A percentile compares a stretch with the other conserved stretches of the same genome.
Evolutionary conservation across 257 asterid genomes (phyloP).

Genomic region (Echium plantagineum): DNA sequence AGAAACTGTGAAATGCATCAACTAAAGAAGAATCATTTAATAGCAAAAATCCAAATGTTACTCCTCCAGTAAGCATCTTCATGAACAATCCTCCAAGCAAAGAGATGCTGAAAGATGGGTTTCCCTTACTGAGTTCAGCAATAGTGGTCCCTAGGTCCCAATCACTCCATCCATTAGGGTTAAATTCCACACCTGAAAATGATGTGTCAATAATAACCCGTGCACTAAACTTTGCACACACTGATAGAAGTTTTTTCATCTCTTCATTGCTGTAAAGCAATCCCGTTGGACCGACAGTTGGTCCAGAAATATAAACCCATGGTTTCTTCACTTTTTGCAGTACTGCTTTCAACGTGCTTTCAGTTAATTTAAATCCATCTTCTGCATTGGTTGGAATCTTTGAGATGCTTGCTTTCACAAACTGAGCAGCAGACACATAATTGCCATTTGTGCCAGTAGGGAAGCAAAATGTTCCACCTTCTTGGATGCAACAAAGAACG

Average conservation of each 20-base stretch:
- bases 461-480: constrained; percentile 90
- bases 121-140: constrained; percentile 39
- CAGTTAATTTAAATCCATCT: constrained; percentile 62
- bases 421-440: constrained; percentile 69
- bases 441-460: constrained; percentile 86
- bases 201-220: constrained; percentile 78
- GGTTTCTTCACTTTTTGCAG: constrained; percentile 47
- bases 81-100: constrained; percentile 76
- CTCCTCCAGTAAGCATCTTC: constrained; percentile 85
- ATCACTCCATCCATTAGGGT: constrained; percentile 36
- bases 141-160: constrained; percentile 67
- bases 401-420: constrained; percentile 52
- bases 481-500: constrained; percentile 73
- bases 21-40: constrained; percentile 51
- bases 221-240: constrained; percentile 71
- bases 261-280: constrained; percentile 71
- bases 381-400: constrained; percentile 40
- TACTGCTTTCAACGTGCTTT: constrained; percentile 39
- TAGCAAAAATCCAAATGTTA: constrained; percentile 65
- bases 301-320: constrained; percentile 91
- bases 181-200: constrained; percentile 71
- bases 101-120: constrained; percentile 43
- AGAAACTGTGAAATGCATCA: constrained; percentile 69
- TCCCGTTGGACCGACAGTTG: constrained; percentile 81
- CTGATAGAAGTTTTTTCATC: constrained; percentile 41